Evolutionary conservation across 2,329 filamentous ascomycete genomes (phyloP).

Genomic region (Penicillium griseofulvum): DNA sequence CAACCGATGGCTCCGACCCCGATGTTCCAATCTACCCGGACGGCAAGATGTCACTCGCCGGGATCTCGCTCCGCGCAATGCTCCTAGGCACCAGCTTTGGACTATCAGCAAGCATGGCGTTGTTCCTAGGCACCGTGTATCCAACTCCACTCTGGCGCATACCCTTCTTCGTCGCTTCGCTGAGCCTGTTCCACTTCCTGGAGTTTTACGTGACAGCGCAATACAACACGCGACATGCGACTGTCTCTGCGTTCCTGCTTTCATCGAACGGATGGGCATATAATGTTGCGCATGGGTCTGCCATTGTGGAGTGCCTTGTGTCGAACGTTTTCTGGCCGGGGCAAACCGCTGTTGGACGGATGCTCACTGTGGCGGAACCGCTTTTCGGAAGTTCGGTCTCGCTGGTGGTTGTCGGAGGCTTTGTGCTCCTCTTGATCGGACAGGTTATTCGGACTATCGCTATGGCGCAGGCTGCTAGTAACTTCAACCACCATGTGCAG

Average conservation of each 20-base stretch:
- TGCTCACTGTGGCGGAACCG: conserved; percentile 46
- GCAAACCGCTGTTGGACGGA: conserved; percentile 29
- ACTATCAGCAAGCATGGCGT: conserved; percentile 29
- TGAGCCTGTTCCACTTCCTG: conserved; percentile 88
- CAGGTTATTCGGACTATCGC: conserved; percentile 75
- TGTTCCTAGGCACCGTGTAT: conserved; percentile 27
- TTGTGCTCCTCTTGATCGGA: conserved; percentile 64
- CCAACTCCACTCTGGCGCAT: conserved; percentile 55
- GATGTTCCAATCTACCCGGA: conserved; percentile 36
- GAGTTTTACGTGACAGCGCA: conserved; percentile 89
- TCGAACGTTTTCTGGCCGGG: conserved; percentile 27
- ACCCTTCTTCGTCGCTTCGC: conserved; percentile 54
- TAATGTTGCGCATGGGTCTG: conserved; percentile 74
- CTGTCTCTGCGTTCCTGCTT: conserved; percentile 75
- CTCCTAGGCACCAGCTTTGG: conserved; percentile 44
- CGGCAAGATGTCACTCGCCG: conserved; percentile 44
- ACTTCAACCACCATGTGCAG: conserved; percentile 88
- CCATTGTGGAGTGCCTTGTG: conserved; percentile 67
- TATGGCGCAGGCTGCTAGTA: conserved; percentile 84
- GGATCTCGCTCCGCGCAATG: conserved; percentile 47
- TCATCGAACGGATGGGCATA: conserved; percentile 82
- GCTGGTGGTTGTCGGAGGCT: conserved; percentile 52
- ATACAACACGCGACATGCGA: conserved; percentile 74
- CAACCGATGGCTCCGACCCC: conserved; percentile 12
- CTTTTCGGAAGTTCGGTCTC: conserved; percentile 27